phyloP scores from a whole-genome alignment of 2,329 filamentous ascomycete species.

The Cercospora janseana region DNA sequence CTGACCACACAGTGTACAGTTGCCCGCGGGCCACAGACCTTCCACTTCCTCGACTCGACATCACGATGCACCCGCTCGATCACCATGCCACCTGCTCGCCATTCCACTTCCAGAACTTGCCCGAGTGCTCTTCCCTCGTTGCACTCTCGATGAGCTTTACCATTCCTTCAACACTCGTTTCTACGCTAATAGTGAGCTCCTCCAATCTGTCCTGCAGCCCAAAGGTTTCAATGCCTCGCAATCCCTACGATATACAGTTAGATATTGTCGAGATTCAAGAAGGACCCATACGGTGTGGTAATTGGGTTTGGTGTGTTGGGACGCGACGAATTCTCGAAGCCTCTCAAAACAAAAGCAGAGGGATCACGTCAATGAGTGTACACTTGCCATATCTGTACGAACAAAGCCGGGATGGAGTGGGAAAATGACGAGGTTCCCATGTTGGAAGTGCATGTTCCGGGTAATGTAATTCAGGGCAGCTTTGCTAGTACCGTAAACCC shows the following conservation, averaged over 20 bases:
- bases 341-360: too few species aligned
- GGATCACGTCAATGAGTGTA: too few species aligned
- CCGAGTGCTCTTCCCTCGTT: background rate
- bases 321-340: too few species aligned
- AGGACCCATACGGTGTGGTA: too few species aligned
- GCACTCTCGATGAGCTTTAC: constrained; percentile 7
- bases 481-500: constrained; percentile 14
- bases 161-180: constrained; percentile 11
- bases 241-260: too few species aligned
- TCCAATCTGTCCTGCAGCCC: background rate
- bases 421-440: background rate
- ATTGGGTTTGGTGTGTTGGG: too few species aligned
- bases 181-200: background rate
- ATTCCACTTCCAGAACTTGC: constrained; percentile 10
- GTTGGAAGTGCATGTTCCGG: background rate
- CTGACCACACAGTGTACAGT: too few species aligned
- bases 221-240: background rate
- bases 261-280: too few species aligned
- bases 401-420: constrained; percentile 8
- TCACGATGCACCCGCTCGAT: too few species aligned
- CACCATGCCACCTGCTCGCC: constrained; percentile 12
- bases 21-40: too few species aligned
- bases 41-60: too few species aligned
- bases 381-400: constrained; percentile 13
- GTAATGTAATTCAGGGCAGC: constrained; percentile 11